Evolutionary conservation across 768 basidiomycete species (phyloP).

Genomic region (Phylloporus arenicola): DNA sequence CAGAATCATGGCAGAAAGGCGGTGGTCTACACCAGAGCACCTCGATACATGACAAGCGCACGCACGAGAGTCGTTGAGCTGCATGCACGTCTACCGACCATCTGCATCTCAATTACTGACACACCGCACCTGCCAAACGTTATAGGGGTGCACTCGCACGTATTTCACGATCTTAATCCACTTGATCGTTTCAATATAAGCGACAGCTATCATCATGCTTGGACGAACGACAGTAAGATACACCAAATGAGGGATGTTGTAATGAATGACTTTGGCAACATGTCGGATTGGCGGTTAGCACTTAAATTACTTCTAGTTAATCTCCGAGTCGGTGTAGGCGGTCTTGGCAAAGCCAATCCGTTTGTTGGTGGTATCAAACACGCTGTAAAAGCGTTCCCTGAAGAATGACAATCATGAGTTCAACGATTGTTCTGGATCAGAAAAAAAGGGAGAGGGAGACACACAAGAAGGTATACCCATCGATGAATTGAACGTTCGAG

Average conservation of each 20-base stretch:
- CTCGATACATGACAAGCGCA: too few relatives aligned
- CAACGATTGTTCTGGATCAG: background rate
- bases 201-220: background rate
- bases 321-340: conserved; percentile 22
- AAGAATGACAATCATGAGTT: background rate
- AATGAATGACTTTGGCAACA: background rate
- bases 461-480: conserved; percentile 12
- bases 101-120: too few relatives aligned
- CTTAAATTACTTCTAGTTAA: background rate
- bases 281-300: background rate
- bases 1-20: too few relatives aligned
- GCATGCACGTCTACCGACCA: too few relatives aligned
- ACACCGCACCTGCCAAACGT: too few relatives aligned
- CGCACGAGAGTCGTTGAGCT: too few relatives aligned
- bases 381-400: conserved; percentile 36
- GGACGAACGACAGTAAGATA: background rate
- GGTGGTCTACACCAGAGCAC: too few relatives aligned
- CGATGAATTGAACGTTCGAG: conserved; percentile 9
- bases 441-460: background rate
- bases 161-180: background rate
- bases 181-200: background rate
- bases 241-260: too few relatives aligned
- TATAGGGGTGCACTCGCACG: too few relatives aligned
- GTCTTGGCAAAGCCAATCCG: conserved; percentile 40
- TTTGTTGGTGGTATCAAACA: conserved; percentile 5